Base-by-base conservation (phyloP, 495 filamentous ascomycete genomes). In the Trichoderma erinaceum region DNA sequence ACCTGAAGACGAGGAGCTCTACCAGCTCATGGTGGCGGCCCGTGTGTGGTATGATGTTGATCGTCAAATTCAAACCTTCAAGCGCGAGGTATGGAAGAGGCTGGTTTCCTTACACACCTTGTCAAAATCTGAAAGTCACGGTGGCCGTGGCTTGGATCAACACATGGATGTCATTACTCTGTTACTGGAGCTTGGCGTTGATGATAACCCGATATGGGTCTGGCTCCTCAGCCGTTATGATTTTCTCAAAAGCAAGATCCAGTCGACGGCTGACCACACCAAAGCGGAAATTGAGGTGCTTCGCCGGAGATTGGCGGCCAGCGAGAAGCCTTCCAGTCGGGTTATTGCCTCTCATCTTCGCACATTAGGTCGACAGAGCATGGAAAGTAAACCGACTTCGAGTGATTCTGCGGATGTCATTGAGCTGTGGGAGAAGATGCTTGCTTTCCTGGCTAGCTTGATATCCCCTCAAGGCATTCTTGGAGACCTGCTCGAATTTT, bases 1-100 rank as follows among this genome's bases (percentile, higher is more conserved):
- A 72, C 81, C 77, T 16, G 78, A 66, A 61, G 94, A 99, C 73
- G 80, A 84, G 41, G 87, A 98, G 73, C 85, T 91, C 21, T 89
- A 96, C 73, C 88, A 91, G 58, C 89, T 98, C 69, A 79, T 99
- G 46, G 84, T 96, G 21, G 93, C 92, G 41, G 93, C 90, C 7
- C 87, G 92, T n/a, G 94, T 98, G 88, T 97, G 92, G 93, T 83
- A 87, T 70, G 92, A 97, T 77, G 90, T 97, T 4, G 88, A 92
- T 46, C 84, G 89, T 56, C 92, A 94, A 68, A 88, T 97, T 32
- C 86, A 91, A 29, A 77, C 82, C 13, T 97, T 97, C 78, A 97
- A 97, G 74, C 84, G 90, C 8, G 92, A 96, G 69, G 83, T 92
- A 3, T 97, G 96, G 95, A 85, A 85, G 68, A 87, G 85, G 71